Evolutionary conservation across 768 basidiomycete genomes (phyloP).

Genomic region (Tylopilus rubrobrunneus): DNA sequence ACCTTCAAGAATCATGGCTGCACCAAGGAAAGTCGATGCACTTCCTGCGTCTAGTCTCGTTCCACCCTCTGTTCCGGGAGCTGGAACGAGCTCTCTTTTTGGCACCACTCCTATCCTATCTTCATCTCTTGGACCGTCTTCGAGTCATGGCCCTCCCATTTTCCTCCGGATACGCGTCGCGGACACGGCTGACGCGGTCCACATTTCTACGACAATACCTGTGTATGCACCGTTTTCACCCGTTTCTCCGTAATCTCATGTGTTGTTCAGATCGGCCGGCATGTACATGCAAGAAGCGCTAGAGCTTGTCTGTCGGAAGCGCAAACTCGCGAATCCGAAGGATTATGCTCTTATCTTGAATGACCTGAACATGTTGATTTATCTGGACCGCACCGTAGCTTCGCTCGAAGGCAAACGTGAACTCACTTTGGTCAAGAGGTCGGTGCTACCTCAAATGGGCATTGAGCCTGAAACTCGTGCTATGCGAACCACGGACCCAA

Average conservation of each 20-base stretch:
- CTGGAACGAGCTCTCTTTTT: constrained; percentile 44
- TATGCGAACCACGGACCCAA: constrained; percentile 83
- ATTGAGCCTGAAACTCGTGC: constrained; percentile 63
- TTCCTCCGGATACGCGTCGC: constrained; percentile 81
- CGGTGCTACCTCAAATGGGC: constrained; percentile 69
- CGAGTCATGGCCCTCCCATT: constrained; percentile 73
- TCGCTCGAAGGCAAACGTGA: constrained; percentile 87
- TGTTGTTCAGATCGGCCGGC: constrained; percentile 59
- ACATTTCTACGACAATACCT: constrained; percentile 85
- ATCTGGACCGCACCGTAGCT: constrained; percentile 94
- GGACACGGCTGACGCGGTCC: constrained; percentile 76
- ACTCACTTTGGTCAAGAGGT: constrained; percentile 74
- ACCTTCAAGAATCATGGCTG: constrained; percentile 61
- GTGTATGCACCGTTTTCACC: constrained; percentile 55
- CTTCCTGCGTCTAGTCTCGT: constrained; percentile 35
- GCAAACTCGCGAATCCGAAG: constrained; percentile 62
- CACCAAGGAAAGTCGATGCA: constrained; percentile 56
- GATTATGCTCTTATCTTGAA: constrained; percentile 78
- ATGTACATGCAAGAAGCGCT: constrained; percentile 98
- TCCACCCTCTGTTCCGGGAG: constrained; percentile 35
- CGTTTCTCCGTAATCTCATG: background rate
- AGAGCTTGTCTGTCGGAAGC: constrained; percentile 73
- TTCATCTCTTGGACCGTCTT: constrained; percentile 65
- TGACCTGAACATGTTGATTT: constrained; percentile 67
- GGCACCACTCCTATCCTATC: constrained; percentile 55